Conservation (phyloP, 768 basidiomycete genomes). For the Epithele typhae region DNA sequence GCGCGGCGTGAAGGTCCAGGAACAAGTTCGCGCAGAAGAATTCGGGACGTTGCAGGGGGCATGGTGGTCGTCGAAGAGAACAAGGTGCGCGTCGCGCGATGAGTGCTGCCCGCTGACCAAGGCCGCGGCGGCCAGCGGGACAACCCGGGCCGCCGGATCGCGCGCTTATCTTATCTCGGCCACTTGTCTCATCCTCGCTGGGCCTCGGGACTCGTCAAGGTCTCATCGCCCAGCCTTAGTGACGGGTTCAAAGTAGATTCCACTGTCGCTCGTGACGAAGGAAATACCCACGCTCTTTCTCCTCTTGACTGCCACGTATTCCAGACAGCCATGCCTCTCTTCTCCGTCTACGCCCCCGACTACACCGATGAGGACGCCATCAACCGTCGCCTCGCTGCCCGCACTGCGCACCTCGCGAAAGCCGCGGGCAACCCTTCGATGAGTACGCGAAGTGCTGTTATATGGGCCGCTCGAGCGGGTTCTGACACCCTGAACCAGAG, state of each 20-base stretch:
- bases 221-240: too few species aligned
- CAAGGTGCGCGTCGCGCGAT: neutral
- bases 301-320: too few species aligned
- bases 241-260: too few species aligned
- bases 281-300: too few species aligned
- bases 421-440: slow-evolving; percentile 40
- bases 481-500: too few species aligned
- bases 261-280: too few species aligned
- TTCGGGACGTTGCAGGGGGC: neutral
- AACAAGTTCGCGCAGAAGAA: too few species aligned
- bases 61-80: slow-evolving; percentile 3
- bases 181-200: too few species aligned
- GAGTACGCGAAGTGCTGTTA: slow-evolving; percentile 35
- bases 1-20: too few species aligned
- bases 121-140: neutral
- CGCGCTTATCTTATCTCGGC: too few species aligned
- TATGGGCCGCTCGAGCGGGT: neutral
- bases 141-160: too few species aligned
- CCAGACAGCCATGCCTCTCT: slow-evolving; percentile 23
- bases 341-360: slow-evolving; percentile 67
- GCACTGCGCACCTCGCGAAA: slow-evolving; percentile 45
- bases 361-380: slow-evolving; percentile 54
- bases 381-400: slow-evolving; percentile 53
- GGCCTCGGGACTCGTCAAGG: too few species aligned
- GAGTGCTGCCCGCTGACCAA: neutral